Evolutionary conservation across 2,329 filamentous ascomycete species (phyloP), one percentile per base, ranked within the genome.

Genomic region (Sarocladium brachiariae): DNA sequence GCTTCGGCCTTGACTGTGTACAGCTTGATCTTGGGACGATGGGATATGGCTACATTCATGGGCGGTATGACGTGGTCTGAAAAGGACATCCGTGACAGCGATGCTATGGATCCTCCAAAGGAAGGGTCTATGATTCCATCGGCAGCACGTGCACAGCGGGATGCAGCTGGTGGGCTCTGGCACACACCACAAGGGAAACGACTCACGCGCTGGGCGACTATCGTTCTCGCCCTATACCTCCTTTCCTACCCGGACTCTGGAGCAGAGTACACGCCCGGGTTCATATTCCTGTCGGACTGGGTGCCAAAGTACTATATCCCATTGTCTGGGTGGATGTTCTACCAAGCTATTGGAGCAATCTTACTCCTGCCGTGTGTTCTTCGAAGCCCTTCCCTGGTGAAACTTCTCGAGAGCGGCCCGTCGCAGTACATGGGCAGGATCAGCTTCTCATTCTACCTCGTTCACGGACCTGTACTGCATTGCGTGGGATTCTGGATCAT

Each of bases 401-500:
- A 51, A 2, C 1, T 65, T 6, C 57, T 70, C 2, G 67, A 70
- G 47, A 56, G 57, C 4, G 55, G 52, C 0, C 27, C 61, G 5
- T 57, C 67, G 10, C 69, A 70, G 52, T 69, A 71, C 43, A 59
- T 71, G 0, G 69, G 69, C 11, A 62, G 59, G 43, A 59, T 71
- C 52, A 70, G 67, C 53, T 71, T 70, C 58, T 68, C 67, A 1
- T 56, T 71, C n/a, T 71, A 71, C 52, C 65, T 71, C 4, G 59
- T 71, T 4, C 69, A 71, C 57, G 82, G 81, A 0, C 81, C 81
- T 0, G 64, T 86, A 1, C 62, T 86, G 4, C 77, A 74, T 69
- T 71, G 71, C 2, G 53, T 85, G 4, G 82, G 81, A 34, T 81
- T 87, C 61, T 71, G 83, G 53, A 46, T 88, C 38, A 70, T 71